Evolutionary conservation across 345 rosid species (phyloP).

Genomic region (Lepidium africanum): DNA sequence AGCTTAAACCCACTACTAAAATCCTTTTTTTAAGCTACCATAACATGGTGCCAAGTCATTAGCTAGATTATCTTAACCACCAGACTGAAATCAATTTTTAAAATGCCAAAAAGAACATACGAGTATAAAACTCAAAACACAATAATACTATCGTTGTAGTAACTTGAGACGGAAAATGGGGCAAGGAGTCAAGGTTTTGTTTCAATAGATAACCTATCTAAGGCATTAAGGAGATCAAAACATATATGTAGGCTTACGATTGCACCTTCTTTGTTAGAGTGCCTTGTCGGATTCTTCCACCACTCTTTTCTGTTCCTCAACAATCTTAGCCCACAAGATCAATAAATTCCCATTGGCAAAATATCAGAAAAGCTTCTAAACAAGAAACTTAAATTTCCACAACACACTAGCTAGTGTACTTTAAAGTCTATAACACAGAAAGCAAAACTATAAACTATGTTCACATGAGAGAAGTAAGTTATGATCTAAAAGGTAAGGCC

Average conservation of each 20-base stretch:
- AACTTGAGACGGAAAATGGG: background rate
- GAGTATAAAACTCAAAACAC: background rate
- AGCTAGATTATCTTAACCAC: no score
- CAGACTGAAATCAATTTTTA: no score
- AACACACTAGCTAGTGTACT: background rate
- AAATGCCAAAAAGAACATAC: background rate
- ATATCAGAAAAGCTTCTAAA: background rate
- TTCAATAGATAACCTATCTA: background rate
- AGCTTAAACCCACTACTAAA: no score
- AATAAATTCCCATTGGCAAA: background rate
- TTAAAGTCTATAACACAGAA: background rate
- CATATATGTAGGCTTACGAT: background rate
- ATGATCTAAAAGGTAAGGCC: background rate
- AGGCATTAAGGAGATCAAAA: background rate
- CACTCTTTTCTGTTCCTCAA: conserved; percentile 58
- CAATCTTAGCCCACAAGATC: conserved; percentile 39
- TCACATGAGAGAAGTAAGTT: background rate
- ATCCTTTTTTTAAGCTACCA: no score
- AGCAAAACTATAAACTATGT: background rate
- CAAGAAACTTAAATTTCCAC: background rate
- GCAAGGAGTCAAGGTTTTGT: background rate
- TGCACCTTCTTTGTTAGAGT: conserved; percentile 50
- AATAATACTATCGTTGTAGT: background rate
- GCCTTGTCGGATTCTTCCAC: conserved; percentile 56
- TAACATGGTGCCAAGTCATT: no score